Base-by-base conservation (phyloP, 2,329 filamentous ascomycete species). In the Lasiodiplodia gonubiensis region DNA sequence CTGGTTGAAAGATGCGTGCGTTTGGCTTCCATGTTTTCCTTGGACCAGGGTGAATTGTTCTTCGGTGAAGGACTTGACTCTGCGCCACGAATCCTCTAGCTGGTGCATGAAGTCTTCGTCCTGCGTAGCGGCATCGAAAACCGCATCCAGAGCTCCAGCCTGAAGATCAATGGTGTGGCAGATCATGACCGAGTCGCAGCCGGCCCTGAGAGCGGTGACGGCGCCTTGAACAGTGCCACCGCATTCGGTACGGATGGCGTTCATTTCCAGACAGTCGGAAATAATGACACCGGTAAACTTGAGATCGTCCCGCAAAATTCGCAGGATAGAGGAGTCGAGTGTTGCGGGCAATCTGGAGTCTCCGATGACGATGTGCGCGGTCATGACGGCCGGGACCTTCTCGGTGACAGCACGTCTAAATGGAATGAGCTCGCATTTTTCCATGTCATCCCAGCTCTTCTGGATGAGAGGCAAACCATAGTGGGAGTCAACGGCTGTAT, bases 101-200 rank as follows among this genome's bases (percentile, higher is more conserved):
- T 52, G 52, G 4, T 21, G 12, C 2, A 23, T 14, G 14, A 67
- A 67, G 12, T 12, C 30, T 1, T 14, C 14, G 5, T 67, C 48
- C 10, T 54, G 7, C 51, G 23, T 39, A 11, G 65, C 54, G 1
- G 21, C 54, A 18, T 53, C 25, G 23, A 52, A 67, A n/a, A 67
- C 55, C 16, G 54, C 65, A 0, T 67, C 54, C 1, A 67, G 25
- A n/a, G 65, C 65, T 11, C 65, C 46, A 2, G 11, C 7, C 18
- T 67, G 65, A 16, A 67, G 46, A 18, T 60, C 65, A 5, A 61
- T 25, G 23, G 65, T 67, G 37, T 67, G 65, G 46, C 65, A 67
- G 16, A 67, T 67, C 65, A 67, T 67, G 33, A 67, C 65, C n/a
- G 42, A 42, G 25, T 67, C 54, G n/a, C 65, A 67, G 23, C 65